phyloP scores from a whole-genome alignment of 2,329 filamentous ascomycete genomes.

The Paracorniculantispora psalliotae region DNA sequence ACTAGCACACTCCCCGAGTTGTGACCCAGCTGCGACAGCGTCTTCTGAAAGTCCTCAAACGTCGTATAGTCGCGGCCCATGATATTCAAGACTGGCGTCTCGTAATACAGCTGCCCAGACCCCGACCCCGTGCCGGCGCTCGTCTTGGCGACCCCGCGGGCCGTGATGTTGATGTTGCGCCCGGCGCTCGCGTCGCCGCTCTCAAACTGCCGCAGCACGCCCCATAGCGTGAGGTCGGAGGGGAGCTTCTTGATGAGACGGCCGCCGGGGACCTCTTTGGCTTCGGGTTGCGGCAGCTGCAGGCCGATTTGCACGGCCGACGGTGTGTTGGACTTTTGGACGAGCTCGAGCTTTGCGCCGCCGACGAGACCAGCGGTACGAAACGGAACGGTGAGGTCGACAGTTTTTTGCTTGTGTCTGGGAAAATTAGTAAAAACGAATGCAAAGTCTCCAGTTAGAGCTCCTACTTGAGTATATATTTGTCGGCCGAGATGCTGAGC shows the following conservation, averaged over 20 bases:
- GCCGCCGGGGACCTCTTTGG: slow-evolving; percentile 54
- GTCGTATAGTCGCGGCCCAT: slow-evolving; percentile 74
- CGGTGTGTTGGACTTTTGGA: slow-evolving; percentile 79
- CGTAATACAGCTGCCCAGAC: slow-evolving; percentile 78
- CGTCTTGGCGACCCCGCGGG: slow-evolving; percentile 65
- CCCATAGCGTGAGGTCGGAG: slow-evolving; percentile 84
- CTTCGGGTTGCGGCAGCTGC: slow-evolving; percentile 71
- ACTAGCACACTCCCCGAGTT: slow-evolving; percentile 79
- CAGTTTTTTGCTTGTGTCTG: slow-evolving; percentile 75
- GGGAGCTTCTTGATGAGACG: slow-evolving; percentile 81
- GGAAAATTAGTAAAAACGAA: neutral
- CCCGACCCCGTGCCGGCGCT: slow-evolving; percentile 46
- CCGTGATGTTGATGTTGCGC: slow-evolving; percentile 73
- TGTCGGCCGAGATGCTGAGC: slow-evolving; percentile 65
- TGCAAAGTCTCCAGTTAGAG: neutral
- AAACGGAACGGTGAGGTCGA: slow-evolving; percentile 82
- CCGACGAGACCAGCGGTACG: slow-evolving; percentile 75
- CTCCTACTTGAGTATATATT: slow-evolving; percentile 74
- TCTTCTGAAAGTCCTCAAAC: slow-evolving; percentile 83
- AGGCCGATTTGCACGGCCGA: slow-evolving; percentile 85
- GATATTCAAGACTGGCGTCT: slow-evolving; percentile 78
- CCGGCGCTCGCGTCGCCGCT: slow-evolving; percentile 60
- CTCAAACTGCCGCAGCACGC: slow-evolving; percentile 85
- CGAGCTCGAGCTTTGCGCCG: slow-evolving; percentile 88
- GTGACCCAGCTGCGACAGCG: slow-evolving; percentile 78